These are phyloP conservation scores for Harringtonia lauricola DNA, from an alignment of 2,329 filamentous ascomycete genomes.

Conservation along the genomic window DNA sequence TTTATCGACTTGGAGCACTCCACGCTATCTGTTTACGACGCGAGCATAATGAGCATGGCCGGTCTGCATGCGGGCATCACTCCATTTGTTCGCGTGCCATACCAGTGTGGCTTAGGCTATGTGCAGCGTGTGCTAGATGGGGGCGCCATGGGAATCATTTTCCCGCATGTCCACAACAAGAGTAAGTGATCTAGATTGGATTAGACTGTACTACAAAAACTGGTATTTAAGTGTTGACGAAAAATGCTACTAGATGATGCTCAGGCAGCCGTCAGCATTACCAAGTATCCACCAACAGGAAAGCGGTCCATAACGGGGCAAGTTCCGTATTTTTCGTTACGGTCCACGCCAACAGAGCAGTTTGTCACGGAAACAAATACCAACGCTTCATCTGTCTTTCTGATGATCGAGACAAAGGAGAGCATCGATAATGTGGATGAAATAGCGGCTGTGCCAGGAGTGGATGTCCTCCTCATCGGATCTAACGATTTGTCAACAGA, in stretches of 20 bases:
- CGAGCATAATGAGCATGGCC: constrained; percentile 17
- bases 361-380: constrained; percentile 14
- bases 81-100: constrained; percentile 21
- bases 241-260: no score
- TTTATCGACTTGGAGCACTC: constrained; percentile 29
- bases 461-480: constrained; percentile 21
- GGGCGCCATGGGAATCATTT: constrained; percentile 20
- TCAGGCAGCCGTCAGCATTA: no score
- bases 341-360: constrained; percentile 12
- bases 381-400: constrained; percentile 14
- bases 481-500: constrained; percentile 19
- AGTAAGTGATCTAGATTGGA: background rate
- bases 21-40: constrained; percentile 18
- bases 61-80: constrained; percentile 17
- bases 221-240: no score
- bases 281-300: constrained; percentile 15
- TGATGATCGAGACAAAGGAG: constrained; percentile 18
- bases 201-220: constrained; percentile 17
- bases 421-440: constrained; percentile 15
- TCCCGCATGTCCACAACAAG: constrained; percentile 16
- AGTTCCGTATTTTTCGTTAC: constrained; percentile 14
- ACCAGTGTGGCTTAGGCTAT: constrained; percentile 22
- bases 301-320: constrained; percentile 16
- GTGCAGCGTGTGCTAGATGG: constrained; percentile 21
- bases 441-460: constrained; percentile 19